Evolutionary conservation across 2,329 filamentous ascomycete genomes (phyloP).

Genomic region (Aspergillus pseudonomiae): DNA sequence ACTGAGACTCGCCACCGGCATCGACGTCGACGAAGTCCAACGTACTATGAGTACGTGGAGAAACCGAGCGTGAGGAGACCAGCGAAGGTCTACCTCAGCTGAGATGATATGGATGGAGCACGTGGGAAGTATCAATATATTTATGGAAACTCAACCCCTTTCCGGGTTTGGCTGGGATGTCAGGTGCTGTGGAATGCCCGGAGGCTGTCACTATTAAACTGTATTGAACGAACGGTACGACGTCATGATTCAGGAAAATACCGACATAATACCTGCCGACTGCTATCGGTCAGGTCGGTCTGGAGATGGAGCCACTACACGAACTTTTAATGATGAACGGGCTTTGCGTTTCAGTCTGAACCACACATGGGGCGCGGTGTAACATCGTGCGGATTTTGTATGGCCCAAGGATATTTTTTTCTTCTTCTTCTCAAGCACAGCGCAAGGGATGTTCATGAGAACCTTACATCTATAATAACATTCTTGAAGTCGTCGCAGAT

Average conservation of each 20-base stretch:
- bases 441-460: background rate
- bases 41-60: conserved; percentile 36
- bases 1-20: conserved; percentile 23
- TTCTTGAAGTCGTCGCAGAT: background rate
- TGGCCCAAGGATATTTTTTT: background rate
- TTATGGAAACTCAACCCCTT: background rate
- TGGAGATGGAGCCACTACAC: background rate
- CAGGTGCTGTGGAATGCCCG: background rate
- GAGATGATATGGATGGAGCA: background rate
- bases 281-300: background rate
- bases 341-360: background rate
- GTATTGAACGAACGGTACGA: conserved; percentile 1
- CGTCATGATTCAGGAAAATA: background rate
- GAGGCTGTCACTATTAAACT: background rate
- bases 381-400: background rate
- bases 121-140: background rate
- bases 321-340: background rate
- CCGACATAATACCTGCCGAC: background rate
- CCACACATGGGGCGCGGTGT: background rate
- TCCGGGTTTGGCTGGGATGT: background rate
- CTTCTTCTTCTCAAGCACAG: background rate
- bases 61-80: conserved; percentile 37
- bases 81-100: conserved; percentile 40
- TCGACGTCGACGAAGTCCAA: conserved; percentile 28
- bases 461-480: background rate